A percentile compares a stretch with the other conserved stretches of the same genome.
These are phyloP conservation scores for Schoenoplectus triqueter DNA, from an alignment of 202 grass and related monocot species.

Conservation along the genomic window DNA sequence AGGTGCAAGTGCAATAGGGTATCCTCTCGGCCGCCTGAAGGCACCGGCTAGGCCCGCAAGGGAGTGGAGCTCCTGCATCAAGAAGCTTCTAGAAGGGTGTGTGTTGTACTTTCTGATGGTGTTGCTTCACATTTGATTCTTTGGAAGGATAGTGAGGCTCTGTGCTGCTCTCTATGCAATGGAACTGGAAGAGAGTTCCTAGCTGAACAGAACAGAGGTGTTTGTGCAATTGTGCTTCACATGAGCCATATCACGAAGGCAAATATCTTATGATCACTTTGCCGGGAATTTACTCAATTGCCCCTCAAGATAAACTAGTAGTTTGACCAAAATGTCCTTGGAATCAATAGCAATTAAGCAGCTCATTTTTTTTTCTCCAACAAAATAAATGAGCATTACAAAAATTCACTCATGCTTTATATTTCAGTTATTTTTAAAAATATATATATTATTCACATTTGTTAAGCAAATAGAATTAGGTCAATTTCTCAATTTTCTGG, in stretches of 20 bases:
- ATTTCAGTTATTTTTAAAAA: background rate
- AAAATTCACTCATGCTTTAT: conserved; percentile 8
- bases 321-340: conserved; percentile 21
- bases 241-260: conserved; percentile 34
- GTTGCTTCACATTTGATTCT: conserved; percentile 29
- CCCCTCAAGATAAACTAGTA: background rate
- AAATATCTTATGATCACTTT: conserved; percentile 38
- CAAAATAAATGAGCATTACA: background rate
- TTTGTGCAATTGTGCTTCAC: conserved; percentile 38
- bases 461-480: background rate
- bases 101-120: background rate
- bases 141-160: conserved; percentile 20
- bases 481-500: background rate
- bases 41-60: conserved; percentile 33
- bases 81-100: conserved; percentile 24
- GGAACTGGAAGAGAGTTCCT: background rate
- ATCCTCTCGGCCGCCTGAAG: conserved; percentile 32
- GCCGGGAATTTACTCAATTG: conserved; percentile 26
- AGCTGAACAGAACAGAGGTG: conserved; percentile 4
- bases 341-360: background rate
- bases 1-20: conserved; percentile 13
- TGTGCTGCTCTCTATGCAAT: conserved; percentile 27
- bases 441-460: background rate
- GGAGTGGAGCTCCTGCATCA: conserved; percentile 49
- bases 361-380: too few species aligned